Base-by-base conservation (phyloP, 495 filamentous ascomycete species). In the Chaetomium fimeti region DNA sequence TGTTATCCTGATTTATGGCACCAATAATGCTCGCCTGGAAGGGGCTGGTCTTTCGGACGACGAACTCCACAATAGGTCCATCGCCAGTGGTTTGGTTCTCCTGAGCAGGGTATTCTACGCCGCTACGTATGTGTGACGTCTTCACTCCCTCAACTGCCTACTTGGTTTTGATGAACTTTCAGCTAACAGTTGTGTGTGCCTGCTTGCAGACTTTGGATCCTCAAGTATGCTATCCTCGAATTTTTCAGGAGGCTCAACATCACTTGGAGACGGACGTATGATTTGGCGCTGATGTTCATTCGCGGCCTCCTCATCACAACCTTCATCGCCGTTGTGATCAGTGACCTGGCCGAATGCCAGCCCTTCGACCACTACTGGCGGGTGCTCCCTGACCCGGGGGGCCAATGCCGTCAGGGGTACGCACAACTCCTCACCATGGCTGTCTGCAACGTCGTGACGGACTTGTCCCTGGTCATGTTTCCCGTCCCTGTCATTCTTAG, bases 351-450 rank as follows among this genome's bases (percentile, higher is more conserved):
- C 47, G 93, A 97, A 78, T 98, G 94, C 73, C 87, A 86, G 38
- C 93, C 94, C 20, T 90, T 96, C 68, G 54, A 74, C 60, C 86
- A 92, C 72, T 93, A 96, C 78, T 97, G 91, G 92, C 92, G 96
- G 74, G 91, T 97, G 8, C 75, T 86, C 24, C 94, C 94, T 9
- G 91, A 96, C 71, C 93, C 94, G 22, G 92, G 91, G 27, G 86
- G 89, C 15, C 81, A 83, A 66, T 98, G 94, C 77, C 87, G 94
- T 29, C 84, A 88, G 71, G 92, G 90, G 28, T 93, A 89, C 70
- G 88, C 85, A 38, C 91, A 97, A 67, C 84, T 98, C 28, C 78
- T 96, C 63, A 92, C 90, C 12, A 94, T 96, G 90, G 93, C 89
- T 3, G 82, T 84, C 22, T 88, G 88, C 71, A 93, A 96, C 70